Evolutionary conservation across 2,329 filamentous ascomycete genomes (phyloP).

Genomic region (Paraphoma chrysanthemicola): DNA sequence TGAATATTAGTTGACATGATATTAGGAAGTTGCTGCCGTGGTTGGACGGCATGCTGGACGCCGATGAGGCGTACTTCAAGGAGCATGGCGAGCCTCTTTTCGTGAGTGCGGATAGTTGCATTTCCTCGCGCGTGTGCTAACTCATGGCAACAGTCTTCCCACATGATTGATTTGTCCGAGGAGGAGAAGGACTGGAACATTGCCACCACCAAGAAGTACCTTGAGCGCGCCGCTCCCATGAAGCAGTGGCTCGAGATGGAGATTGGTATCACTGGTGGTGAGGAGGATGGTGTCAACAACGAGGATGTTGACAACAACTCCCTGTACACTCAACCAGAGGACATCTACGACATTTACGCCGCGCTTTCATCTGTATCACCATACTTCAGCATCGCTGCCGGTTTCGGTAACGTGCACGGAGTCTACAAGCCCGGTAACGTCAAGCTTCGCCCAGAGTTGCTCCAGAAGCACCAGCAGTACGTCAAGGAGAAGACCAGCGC

Average conservation of each 20-base stretch:
- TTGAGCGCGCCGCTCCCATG: conserved; percentile 93
- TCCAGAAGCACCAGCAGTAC: conserved; percentile 94
- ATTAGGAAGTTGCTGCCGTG: conserved; percentile 88
- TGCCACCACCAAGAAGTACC: conserved; percentile 74
- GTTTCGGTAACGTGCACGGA: conserved; percentile 98
- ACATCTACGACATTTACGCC: conserved; percentile 56
- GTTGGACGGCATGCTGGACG: conserved; percentile 75
- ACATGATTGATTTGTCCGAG: conserved; percentile 97
- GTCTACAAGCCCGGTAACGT: conserved; percentile 99
- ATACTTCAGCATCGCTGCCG: conserved; percentile 84
- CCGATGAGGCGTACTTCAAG: conserved; percentile 96
- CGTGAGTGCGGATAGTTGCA: background rate
- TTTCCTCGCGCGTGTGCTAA: background rate
- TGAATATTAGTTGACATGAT: background rate
- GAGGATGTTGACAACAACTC: conserved; percentile 96
- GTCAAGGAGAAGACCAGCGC: conserved; percentile 80
- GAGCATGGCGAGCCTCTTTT: conserved; percentile 64
- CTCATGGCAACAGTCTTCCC: conserved; percentile 63
- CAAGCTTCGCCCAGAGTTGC: conserved; percentile 92
- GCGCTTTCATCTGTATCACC: conserved; percentile 80
- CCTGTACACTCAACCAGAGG: conserved; percentile 80
- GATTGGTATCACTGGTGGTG: conserved; percentile 83
- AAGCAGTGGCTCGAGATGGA: conserved; percentile 95
- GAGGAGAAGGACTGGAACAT: conserved; percentile 72
- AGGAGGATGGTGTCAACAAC: conserved; percentile 99